Conservation (phyloP, 441 rosid genomes). For the Macaranga tanarius region DNA sequence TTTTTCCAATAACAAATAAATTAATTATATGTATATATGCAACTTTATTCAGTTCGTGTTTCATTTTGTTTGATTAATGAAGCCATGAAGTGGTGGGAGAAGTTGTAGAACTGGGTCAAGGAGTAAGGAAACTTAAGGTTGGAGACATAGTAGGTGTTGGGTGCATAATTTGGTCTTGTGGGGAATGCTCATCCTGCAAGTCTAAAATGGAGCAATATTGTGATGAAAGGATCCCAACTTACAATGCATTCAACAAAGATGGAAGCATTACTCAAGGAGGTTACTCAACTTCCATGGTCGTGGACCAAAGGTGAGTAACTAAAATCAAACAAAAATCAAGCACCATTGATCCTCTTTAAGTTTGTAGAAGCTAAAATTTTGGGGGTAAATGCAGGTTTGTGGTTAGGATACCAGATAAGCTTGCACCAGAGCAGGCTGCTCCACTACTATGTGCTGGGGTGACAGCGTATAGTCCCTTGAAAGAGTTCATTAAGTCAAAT, state of each 20-base stretch:
- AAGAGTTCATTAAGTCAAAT: conserved; percentile 26
- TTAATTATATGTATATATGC: too few species aligned
- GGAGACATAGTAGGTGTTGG: conserved; percentile 49
- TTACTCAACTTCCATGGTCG: conserved; percentile 45
- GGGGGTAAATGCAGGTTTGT: conserved; percentile 34
- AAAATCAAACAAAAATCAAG: not conserved
- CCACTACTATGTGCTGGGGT: conserved; percentile 47
- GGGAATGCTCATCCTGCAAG: conserved; percentile 35
- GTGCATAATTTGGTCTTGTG: conserved; percentile 41
- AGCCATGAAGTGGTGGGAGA: conserved; percentile 56
- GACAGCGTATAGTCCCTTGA: conserved; percentile 51
- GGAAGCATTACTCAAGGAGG: conserved; percentile 48
- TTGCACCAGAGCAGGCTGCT: conserved; percentile 46
- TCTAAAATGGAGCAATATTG: conserved; percentile 46
- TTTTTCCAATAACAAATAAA: not conserved
- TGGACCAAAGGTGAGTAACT: conserved; percentile 38
- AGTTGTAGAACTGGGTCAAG: conserved; percentile 41
- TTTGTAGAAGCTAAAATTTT: not conserved
- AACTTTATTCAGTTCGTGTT: not conserved
- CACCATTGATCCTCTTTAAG: not conserved
- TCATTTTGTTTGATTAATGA: conserved; percentile 15
- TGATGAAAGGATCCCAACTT: conserved; percentile 31
- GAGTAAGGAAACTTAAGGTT: conserved; percentile 34
- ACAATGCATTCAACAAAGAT: conserved; percentile 36
- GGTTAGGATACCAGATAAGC: conserved; percentile 40